phyloP scores from a whole-genome alignment of 352 stramenopile genomes.

The Globisporangium sylvaticum region DNA sequence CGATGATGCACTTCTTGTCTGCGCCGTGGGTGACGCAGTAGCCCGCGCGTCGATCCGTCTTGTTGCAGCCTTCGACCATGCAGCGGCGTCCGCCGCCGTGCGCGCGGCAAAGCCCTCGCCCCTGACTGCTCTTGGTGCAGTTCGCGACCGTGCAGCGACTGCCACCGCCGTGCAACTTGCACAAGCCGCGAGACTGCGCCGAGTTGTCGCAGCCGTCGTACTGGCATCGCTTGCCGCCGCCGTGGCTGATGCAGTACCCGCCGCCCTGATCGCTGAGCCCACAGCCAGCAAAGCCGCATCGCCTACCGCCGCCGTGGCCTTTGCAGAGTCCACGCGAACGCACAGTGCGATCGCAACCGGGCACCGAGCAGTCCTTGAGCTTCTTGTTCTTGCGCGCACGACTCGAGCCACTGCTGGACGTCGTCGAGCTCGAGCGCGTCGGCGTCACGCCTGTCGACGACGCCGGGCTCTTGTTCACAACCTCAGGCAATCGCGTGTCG shows the following conservation, averaged over 20 bases:
- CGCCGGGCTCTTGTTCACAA: slow-evolving; percentile 5
- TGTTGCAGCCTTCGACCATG: slow-evolving; percentile 83
- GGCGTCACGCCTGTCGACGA: slow-evolving; percentile 25
- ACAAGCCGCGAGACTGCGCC: slow-evolving; percentile 75
- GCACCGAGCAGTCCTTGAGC: slow-evolving; percentile 79
- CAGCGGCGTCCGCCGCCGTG: slow-evolving; percentile 81
- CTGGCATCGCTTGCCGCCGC: slow-evolving; percentile 78
- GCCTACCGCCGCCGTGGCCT: slow-evolving; percentile 66
- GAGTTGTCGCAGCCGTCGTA: slow-evolving; percentile 76
- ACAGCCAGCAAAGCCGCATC: slow-evolving; percentile 65
- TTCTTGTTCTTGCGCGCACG: slow-evolving; percentile 75
- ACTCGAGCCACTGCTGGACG: slow-evolving; percentile 23
- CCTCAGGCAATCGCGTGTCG: slow-evolving; percentile 31
- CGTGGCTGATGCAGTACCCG: slow-evolving; percentile 80
- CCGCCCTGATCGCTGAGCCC: slow-evolving; percentile 75
- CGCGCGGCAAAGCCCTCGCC: slow-evolving; percentile 73
- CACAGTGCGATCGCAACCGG: slow-evolving; percentile 67
- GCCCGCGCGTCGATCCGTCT: slow-evolving; percentile 70
- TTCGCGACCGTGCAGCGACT: slow-evolving; percentile 75
- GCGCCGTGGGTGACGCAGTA: slow-evolving; percentile 82
- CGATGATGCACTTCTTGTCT: slow-evolving; percentile 77
- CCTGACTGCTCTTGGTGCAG: slow-evolving; percentile 86
- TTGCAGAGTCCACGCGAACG: slow-evolving; percentile 80
- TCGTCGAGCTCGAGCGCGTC: slow-evolving; percentile 33
- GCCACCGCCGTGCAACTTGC: slow-evolving; percentile 77